Evolutionary conservation across 352 stramenopile species (phyloP).

Genomic region (Globisporangium cystogenes): DNA sequence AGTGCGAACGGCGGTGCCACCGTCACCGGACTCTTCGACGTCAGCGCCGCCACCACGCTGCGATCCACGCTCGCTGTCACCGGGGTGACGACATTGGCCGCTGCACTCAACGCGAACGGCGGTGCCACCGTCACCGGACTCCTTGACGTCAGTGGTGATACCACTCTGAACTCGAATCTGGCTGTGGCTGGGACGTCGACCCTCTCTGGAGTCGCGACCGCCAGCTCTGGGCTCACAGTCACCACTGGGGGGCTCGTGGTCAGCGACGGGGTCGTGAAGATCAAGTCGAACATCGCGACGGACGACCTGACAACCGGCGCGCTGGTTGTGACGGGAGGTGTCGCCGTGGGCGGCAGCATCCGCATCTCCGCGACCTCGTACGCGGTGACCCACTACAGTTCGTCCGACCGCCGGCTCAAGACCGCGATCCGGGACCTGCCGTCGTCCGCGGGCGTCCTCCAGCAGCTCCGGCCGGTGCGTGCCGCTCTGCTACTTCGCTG

Average conservation of each 20-base stretch:
- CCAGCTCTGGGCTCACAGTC: too few relatives aligned
- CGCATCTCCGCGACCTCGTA: constrained; percentile 18
- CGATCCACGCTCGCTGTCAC: background rate
- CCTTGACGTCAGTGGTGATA: too few relatives aligned
- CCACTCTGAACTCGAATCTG: too few relatives aligned
- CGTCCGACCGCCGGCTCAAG: constrained; percentile 43
- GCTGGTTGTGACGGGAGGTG: constrained; percentile 33
- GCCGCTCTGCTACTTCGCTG: constrained; percentile 1
- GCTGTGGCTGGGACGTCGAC: too few relatives aligned
- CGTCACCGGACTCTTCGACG: background rate
- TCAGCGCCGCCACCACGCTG: background rate
- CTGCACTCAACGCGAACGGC: constrained; percentile 11
- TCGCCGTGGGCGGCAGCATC: constrained; percentile 23
- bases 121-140: too few relatives aligned
- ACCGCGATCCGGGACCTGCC: constrained; percentile 18
- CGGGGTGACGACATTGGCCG: background rate
- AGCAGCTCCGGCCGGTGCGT: constrained; percentile 33
- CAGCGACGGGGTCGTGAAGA: constrained; percentile 9
- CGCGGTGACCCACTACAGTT: constrained; percentile 1
- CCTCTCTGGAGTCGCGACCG: too few relatives aligned
- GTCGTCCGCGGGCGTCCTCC: constrained; percentile 19
- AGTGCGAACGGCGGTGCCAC: too few relatives aligned
- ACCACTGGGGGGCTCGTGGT: too few relatives aligned
- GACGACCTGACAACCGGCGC: constrained; percentile 17
- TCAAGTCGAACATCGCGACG: constrained; percentile 19